Conservation (phyloP, 495 filamentous ascomycete species). For the Xylaria palmicola region DNA sequence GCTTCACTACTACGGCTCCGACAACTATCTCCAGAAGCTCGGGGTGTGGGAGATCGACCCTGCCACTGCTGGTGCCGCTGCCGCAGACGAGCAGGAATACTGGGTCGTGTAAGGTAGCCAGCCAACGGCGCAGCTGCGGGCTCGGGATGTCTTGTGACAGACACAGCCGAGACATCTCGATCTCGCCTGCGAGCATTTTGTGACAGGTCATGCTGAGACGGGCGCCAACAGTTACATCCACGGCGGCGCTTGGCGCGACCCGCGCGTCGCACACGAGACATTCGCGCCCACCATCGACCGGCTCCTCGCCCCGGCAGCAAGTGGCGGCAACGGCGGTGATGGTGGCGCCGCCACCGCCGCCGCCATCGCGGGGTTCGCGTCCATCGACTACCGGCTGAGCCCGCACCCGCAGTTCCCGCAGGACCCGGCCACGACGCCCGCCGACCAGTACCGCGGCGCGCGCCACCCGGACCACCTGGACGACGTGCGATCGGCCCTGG, state of each 20-base stretch:
- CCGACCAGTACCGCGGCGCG: slow-evolving; percentile 44
- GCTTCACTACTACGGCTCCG: slow-evolving; percentile 25
- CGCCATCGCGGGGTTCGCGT: slow-evolving; percentile 63
- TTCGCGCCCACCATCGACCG: slow-evolving; percentile 48
- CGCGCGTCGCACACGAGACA: slow-evolving; percentile 52
- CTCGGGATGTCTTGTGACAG: too few relatives aligned
- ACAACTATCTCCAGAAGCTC: slow-evolving; percentile 28
- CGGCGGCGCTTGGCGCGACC: slow-evolving; percentile 88
- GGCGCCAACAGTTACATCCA: slow-evolving; percentile 74
- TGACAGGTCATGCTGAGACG: not conserved
- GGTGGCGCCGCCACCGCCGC: slow-evolving; percentile 12
- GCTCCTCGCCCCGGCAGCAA: slow-evolving; percentile 33
- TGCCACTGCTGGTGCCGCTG: too few relatives aligned
- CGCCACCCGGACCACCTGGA: slow-evolving; percentile 71
- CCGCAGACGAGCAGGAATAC: slow-evolving; percentile 21
- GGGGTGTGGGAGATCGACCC: slow-evolving; percentile 30
- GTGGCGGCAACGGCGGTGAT: not conserved
- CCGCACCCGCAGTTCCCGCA: slow-evolving; percentile 63
- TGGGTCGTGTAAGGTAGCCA: slow-evolving; percentile 29
- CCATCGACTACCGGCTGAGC: slow-evolving; percentile 78
- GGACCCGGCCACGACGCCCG: slow-evolving; percentile 33
- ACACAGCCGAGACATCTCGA: not conserved
- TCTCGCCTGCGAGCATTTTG: not conserved
- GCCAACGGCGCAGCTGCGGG: too few relatives aligned
- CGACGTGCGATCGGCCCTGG: slow-evolving; percentile 65